Conservation (phyloP, 2,329 filamentous ascomycete genomes). For the Fusarium subtropicale region DNA sequence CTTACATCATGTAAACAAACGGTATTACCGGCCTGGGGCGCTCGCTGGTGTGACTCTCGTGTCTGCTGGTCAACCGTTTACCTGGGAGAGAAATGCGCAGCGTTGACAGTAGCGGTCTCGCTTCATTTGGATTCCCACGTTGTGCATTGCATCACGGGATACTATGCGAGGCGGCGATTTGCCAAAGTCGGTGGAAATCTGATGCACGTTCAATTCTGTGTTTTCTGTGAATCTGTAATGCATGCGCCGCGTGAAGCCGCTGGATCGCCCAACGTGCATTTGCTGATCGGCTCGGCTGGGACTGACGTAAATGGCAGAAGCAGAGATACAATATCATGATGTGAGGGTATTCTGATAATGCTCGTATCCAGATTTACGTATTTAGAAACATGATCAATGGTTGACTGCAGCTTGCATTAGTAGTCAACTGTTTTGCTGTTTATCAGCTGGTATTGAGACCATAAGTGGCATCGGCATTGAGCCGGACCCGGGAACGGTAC, state of each 20-base stretch:
- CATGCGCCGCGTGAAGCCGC: slow-evolving; percentile 30
- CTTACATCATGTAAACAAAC: slow-evolving; percentile 36
- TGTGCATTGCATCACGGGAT: slow-evolving; percentile 39
- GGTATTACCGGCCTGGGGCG: slow-evolving; percentile 27
- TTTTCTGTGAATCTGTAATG: slow-evolving; percentile 1
- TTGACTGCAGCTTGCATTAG: background rate
- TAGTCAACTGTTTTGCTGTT: background rate
- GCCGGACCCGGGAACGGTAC: slow-evolving; percentile 25
- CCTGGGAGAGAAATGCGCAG: slow-evolving; percentile 9
- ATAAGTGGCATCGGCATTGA: slow-evolving; percentile 9
- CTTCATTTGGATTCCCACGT: slow-evolving; percentile 22
- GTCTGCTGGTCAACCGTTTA: slow-evolving; percentile 42
- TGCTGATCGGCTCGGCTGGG: slow-evolving; percentile 20
- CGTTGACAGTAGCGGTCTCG: slow-evolving; percentile 16
- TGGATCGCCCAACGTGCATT: slow-evolving; percentile 35
- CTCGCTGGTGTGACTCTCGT: slow-evolving; percentile 42
- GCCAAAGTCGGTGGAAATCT: background rate
- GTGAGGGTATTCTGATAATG: background rate
- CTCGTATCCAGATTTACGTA: background rate
- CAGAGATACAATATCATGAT: background rate
- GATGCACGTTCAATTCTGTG: background rate
- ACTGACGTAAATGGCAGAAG: slow-evolving; percentile 29
- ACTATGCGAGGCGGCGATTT: background rate
- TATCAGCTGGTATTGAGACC: background rate
- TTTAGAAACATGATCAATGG: slow-evolving; percentile 2